Evolutionary conservation across 257 asterid species (phyloP).

Genomic region (Solanum chmielewskii): DNA sequence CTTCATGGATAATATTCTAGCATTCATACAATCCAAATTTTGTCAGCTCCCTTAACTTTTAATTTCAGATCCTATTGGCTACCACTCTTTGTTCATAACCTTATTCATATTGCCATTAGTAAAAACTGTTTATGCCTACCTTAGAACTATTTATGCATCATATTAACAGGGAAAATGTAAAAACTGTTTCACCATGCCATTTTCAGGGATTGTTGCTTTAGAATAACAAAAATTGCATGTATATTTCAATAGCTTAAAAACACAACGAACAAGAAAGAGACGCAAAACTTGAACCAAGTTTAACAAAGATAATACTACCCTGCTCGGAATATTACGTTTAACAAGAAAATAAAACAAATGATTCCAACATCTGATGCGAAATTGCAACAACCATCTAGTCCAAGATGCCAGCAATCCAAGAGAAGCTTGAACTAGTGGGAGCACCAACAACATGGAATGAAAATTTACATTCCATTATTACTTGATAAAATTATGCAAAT

Average conservation of each 20-base stretch:
- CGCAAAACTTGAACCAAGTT: not conserved
- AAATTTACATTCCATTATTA: not conserved
- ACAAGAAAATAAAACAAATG: not conserved
- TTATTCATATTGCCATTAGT: not conserved
- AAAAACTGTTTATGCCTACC: not conserved
- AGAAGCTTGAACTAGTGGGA: slow-evolving; percentile 27
- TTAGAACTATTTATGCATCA: not conserved
- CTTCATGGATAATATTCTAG: not conserved
- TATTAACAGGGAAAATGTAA: not conserved
- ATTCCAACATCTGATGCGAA: not conserved
- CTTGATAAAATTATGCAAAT: not conserved
- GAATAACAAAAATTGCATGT: not conserved
- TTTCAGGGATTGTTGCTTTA: not conserved
- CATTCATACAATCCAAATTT: not conserved
- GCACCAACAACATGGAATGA: slow-evolving; percentile 9
- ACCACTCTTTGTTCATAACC: not conserved
- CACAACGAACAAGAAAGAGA: not conserved
- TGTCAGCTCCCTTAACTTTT: not conserved
- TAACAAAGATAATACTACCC: not conserved
- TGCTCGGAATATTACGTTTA: not conserved
- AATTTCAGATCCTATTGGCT: not conserved
- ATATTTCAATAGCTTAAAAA: not conserved
- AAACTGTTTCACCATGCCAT: not conserved
- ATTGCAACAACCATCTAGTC: not conserved
- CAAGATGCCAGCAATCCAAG: not conserved